Conservation (phyloP, 2,329 filamentous ascomycete genomes). For the Penicillium sp. region DNA sequence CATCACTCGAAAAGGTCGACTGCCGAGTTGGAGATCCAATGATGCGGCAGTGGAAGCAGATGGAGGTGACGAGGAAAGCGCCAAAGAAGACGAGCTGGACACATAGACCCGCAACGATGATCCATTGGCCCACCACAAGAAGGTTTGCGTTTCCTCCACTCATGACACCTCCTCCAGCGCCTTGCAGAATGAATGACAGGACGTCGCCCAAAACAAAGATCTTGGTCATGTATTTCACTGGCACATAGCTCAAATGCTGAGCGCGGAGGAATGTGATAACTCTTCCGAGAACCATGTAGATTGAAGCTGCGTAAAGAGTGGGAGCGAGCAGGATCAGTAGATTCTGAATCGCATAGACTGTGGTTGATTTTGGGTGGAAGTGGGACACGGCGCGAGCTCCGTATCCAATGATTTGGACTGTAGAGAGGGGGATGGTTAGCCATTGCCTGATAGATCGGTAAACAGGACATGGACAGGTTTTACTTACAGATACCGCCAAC, state of each 20-base stretch:
- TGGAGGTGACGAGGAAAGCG: slow-evolving; percentile 4
- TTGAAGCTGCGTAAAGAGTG: slow-evolving; percentile 51
- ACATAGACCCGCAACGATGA: slow-evolving; percentile 10
- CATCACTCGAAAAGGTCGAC: neutral
- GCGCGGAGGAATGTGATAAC: slow-evolving; percentile 45
- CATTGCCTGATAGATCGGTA: neutral
- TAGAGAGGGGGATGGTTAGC: neutral
- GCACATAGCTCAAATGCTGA: slow-evolving; percentile 42
- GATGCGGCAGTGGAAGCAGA: slow-evolving; percentile 7
- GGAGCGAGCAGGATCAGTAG: slow-evolving; percentile 52
- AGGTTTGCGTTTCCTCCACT: neutral
- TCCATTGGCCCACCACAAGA: neutral
- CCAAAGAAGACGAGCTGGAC: slow-evolving; percentile 14
- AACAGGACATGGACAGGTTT: neutral
- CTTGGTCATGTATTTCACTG: slow-evolving; percentile 47
- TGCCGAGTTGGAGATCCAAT: neutral
- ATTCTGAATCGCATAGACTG: slow-evolving; percentile 43
- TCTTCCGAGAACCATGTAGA: slow-evolving; percentile 53
- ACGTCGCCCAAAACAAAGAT: slow-evolving; percentile 53
- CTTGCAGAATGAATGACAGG: slow-evolving; percentile 50
- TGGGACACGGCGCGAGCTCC: slow-evolving; percentile 16
- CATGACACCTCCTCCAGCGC: slow-evolving; percentile 12
- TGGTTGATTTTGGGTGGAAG: slow-evolving; percentile 8
- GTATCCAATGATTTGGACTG: slow-evolving; percentile 21
- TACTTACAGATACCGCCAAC: slow-evolving; percentile 20